These are phyloP conservation scores for Eremochloa ophiuroides DNA, from an alignment of 176 grass and related monocot genomes.

Conservation along the genomic window DNA sequence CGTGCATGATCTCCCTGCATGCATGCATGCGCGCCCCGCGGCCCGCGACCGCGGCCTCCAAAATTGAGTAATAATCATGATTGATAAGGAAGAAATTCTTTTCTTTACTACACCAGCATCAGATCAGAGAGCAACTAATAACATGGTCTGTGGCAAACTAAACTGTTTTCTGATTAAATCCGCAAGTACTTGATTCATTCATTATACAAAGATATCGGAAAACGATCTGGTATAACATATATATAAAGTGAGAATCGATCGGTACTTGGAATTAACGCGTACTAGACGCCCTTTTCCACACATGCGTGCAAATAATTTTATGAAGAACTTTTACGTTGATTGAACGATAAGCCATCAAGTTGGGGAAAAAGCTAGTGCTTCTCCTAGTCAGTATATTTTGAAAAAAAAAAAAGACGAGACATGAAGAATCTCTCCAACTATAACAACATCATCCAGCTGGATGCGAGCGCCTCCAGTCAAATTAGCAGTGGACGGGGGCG, in stretches of 20 bases:
- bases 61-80: not conserved
- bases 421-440: conserved; percentile 28
- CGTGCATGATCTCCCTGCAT: conserved; percentile 81
- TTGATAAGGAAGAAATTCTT: not conserved
- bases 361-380: conserved; percentile 22
- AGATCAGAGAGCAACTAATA: no score
- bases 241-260: conserved; percentile 12
- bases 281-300: conserved; percentile 17
- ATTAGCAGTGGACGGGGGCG: not conserved
- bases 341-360: conserved; percentile 20
- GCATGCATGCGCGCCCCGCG: no score
- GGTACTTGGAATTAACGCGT: conserved; percentile 22
- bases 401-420: conserved; percentile 31
- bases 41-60: no score
- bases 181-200: not conserved
- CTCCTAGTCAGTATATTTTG: conserved; percentile 47
- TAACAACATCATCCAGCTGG: conserved; percentile 2
- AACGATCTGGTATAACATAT: not conserved
- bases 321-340: conserved; percentile 4
- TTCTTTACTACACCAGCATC: no score
- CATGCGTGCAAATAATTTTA: conserved; percentile 31
- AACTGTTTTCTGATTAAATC: not conserved
- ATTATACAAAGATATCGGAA: conserved; percentile 10
- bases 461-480: conserved; percentile 6
- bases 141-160: not conserved